Evolutionary conservation across 2,329 filamentous ascomycete genomes (phyloP), one percentile per base, ranked within the genome.

Genomic region (Reticulascus tulasneorum): DNA sequence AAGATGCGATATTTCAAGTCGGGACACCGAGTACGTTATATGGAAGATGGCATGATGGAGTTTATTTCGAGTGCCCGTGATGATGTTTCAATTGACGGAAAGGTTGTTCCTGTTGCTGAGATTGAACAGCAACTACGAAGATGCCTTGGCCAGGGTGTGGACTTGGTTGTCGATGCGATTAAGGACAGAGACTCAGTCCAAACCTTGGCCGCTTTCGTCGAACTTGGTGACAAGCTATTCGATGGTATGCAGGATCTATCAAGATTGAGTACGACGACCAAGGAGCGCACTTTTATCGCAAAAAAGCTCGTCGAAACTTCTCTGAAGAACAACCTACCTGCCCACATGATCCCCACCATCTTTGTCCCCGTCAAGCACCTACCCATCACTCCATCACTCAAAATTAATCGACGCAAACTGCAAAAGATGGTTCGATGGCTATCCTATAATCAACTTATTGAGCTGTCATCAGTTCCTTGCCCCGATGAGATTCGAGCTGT

Each of bases 321-420:
- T 0, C 48, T 75, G 30, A 54, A 61, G 29, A 56, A 58, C 26
- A 38, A 46, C 3, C 53, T 71, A 4, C 58, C 68, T 0, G 47
- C 51, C 2, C 57, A 66, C 33, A 65, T 66, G 48, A 55, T 73
- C n/a, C 73, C 73, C 0, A 55, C 61, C 1, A 57, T 67, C 3
- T 75, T 69, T 31, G 60, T 77, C 4, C 72, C 73, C 0, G 53
- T 77, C 16, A 60, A 60, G 29, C 49, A 59, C 9, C 59, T 77
- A 15, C 73, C 73, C 0, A 48, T 75, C 16, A 74, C 70, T 0
- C 57, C 63, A 0, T 70, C 69, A 0, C 58, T 75, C 34, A 71
- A 77, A 45, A 61, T 75, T 25, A 67, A 75, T 44, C 61, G 69
- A 2, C 56, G 63, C 13, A 65, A 64, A 34, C 60, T 77, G 7